A percentile compares a stretch with the other conserved stretches of the same genome.
Evolutionary conservation across 192 early-diverging fungal genomes (phyloP).

Genomic region (Backusella macrospora): DNA sequence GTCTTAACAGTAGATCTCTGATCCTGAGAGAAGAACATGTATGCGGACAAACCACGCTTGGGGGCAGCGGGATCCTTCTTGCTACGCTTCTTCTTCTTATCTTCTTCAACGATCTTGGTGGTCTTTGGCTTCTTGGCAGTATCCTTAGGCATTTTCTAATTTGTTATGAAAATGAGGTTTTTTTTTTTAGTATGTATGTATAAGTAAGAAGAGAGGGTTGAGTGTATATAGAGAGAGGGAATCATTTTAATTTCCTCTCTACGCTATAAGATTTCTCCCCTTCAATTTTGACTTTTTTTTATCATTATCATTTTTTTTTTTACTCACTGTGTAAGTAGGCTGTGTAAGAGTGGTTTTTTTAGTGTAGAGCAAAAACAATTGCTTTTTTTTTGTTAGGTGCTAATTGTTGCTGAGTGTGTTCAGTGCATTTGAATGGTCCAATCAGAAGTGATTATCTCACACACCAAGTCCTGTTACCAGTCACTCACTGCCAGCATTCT

Average conservation of each 20-base stretch:
- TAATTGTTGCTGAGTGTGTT: constrained; percentile 6
- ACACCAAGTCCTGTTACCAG: constrained; percentile 10
- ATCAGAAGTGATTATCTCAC: neutral
- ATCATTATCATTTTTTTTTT: neutral
- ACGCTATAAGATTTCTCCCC: neutral
- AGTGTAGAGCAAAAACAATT: neutral
- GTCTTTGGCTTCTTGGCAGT: neutral
- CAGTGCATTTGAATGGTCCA: constrained; percentile 7
- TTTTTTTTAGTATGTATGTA: neutral
- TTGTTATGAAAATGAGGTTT: neutral
- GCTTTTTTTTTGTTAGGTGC: neutral
- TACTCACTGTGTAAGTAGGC: neutral
- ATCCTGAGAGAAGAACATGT: constrained; percentile 89
- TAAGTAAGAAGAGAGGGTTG: neutral
- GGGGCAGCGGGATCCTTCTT: constrained; percentile 92
- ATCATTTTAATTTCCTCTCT: constrained; percentile 9
- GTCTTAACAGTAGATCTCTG: constrained; percentile 76
- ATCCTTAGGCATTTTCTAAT: constrained; percentile 18
- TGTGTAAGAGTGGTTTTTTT: constrained; percentile 1
- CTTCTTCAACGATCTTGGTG: constrained; percentile 50
- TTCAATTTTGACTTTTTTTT: neutral
- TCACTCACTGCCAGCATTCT: neutral
- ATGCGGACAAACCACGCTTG: constrained; percentile 91
- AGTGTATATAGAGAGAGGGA: neutral
- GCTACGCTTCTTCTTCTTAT: constrained; percentile 54